Conservation (phyloP, 768 basidiomycete genomes). For the Tylopilus subfusipes region DNA sequence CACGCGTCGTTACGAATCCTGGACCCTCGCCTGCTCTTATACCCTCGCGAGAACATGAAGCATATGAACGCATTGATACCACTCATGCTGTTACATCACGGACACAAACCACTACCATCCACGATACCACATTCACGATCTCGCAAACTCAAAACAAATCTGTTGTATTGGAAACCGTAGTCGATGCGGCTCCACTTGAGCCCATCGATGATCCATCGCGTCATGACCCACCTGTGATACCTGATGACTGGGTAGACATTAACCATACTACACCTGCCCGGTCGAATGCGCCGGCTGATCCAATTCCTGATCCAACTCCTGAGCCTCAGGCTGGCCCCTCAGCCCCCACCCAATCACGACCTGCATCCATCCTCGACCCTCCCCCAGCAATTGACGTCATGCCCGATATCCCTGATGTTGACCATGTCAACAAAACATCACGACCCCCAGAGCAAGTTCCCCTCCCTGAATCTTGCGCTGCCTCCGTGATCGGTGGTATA, state of each 20-base stretch:
- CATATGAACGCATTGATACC: constrained; percentile 12
- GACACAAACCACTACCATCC: constrained; percentile 1
- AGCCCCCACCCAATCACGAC: constrained; percentile 7
- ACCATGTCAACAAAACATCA: constrained; percentile 1
- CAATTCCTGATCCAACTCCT: constrained; percentile 1
- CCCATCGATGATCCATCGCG: constrained; percentile 15
- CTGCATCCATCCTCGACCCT: constrained; percentile 10
- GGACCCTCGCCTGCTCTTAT: constrained; percentile 29
- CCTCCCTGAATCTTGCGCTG: constrained; percentile 30
- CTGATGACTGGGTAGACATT: constrained; percentile 32
- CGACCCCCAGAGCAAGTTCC: constrained; percentile 20
- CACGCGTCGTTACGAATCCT: constrained; percentile 10
- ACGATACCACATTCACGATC: constrained; percentile 9
- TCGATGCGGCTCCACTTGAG: not conserved
- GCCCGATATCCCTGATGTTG: constrained; percentile 19
- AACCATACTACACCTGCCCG: constrained; percentile 4
- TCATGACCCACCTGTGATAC: constrained; percentile 17
- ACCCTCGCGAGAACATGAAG: constrained; percentile 19
- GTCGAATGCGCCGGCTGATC: constrained; percentile 4
- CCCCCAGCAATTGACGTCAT: constrained; percentile 11
- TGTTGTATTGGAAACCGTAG: not conserved
- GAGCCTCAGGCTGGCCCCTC: constrained; percentile 1
- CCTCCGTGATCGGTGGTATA: constrained; percentile 28
- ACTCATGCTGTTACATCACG: constrained; percentile 6
- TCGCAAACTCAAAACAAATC: constrained; percentile 14